phyloP scores from a whole-genome alignment of 352 stramenopile species.

The Globisporangium yorkense region DNA sequence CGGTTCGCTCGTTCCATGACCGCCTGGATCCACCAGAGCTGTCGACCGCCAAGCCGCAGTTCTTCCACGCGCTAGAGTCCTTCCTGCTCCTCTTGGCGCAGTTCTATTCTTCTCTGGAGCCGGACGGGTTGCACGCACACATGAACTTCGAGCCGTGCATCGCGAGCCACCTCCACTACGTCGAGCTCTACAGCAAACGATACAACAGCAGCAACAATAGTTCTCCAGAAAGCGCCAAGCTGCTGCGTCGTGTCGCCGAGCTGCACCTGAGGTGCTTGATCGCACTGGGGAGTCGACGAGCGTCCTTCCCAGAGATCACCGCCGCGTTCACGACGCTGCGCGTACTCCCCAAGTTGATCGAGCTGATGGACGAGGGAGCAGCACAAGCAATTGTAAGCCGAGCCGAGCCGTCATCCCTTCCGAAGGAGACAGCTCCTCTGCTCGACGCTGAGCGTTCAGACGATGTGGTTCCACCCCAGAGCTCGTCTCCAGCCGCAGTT shows the following conservation, averaged over 20 bases:
- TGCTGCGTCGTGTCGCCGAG: conserved; percentile 18
- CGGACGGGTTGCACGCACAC: conserved; percentile 9
- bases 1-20: conserved; percentile 2
- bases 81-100: conserved; percentile 24
- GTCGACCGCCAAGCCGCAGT: not conserved
- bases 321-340: conserved; percentile 18
- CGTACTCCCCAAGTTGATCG: conserved; percentile 18
- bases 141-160: conserved; percentile 22
- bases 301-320: conserved; percentile 20
- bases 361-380: conserved; percentile 9
- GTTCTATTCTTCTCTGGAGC: conserved; percentile 21
- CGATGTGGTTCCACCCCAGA: not conserved
- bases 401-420: not conserved
- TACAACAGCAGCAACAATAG: conserved; percentile 16
- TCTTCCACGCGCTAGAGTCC: conserved; percentile 19
- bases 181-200: conserved; percentile 20
- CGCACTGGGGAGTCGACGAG: conserved; percentile 24
- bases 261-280: conserved; percentile 35
- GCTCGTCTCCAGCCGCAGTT: not conserved
- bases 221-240: not conserved
- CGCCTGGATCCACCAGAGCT: conserved; percentile 1
- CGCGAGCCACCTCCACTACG: conserved; percentile 21
- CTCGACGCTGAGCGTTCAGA: not conserved
- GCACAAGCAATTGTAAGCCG: too few species aligned
- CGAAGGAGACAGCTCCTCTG: not conserved